Evolutionary conservation across 306 rosid genomes (phyloP).

Genomic region (Acmispon strigosus): DNA sequence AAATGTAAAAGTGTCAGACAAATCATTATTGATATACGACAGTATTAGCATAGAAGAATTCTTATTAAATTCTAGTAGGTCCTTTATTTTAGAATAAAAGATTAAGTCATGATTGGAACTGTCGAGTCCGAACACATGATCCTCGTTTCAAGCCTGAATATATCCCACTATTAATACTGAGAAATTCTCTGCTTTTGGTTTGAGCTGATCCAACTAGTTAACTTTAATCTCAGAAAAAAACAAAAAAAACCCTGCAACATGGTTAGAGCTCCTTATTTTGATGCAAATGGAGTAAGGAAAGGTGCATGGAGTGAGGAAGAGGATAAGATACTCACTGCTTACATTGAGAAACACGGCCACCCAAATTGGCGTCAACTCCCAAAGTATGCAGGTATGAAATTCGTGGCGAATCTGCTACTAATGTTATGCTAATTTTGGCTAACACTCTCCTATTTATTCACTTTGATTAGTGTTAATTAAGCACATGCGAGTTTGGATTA

Average conservation of each 20-base stretch:
- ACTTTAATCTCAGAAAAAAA: background rate
- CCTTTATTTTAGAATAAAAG: background rate
- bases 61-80: background rate
- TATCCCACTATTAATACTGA: background rate
- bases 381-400: slow-evolving; percentile 26
- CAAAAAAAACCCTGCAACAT: background rate
- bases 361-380: slow-evolving; percentile 44
- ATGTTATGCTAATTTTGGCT: background rate
- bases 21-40: no score
- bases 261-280: slow-evolving; percentile 38
- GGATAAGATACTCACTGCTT: slow-evolving; percentile 13
- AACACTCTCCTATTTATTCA: background rate
- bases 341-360: slow-evolving; percentile 23
- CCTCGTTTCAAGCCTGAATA: slow-evolving; percentile 17
- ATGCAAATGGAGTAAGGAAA: slow-evolving; percentile 27
- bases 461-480: background rate
- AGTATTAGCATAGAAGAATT: background rate
- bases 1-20: no score
- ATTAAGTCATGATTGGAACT: background rate
- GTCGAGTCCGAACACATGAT: slow-evolving; percentile 18
- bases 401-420: background rate
- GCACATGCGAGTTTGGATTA: background rate
- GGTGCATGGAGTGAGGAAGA: slow-evolving; percentile 41
- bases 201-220: background rate
- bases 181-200: background rate